phyloP scores from a whole-genome alignment of 1,284 basidiomycete species.

The Cryptococcus floricola region DNA sequence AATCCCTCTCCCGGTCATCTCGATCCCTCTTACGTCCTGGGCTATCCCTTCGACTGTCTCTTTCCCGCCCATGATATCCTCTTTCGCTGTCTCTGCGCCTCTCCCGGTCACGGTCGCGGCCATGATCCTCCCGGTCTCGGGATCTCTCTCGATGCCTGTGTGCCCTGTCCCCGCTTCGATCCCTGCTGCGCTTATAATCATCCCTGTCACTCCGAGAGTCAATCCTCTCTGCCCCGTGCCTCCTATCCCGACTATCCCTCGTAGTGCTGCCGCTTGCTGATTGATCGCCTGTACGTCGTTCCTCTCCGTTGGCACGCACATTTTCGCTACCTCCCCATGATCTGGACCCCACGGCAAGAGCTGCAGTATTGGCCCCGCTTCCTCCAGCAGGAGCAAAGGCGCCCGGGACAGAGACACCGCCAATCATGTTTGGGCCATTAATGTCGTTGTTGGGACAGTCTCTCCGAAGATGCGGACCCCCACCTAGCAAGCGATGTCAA shows the following conservation, averaged over 20 bases:
- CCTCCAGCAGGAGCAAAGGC: conserved; percentile 18
- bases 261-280: conserved; percentile 2
- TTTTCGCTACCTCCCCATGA: conserved; percentile 6
- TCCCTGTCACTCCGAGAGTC: neutral
- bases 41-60: conserved; percentile 12
- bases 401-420: conserved; percentile 15
- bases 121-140: conserved; percentile 10
- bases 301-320: conserved; percentile 5
- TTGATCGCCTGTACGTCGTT: conserved; percentile 8
- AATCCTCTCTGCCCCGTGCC: conserved; percentile 1
- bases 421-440: conserved; percentile 30
- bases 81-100: conserved; percentile 14
- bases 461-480: conserved; percentile 83
- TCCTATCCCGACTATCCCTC: conserved; percentile 7
- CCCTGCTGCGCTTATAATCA: neutral
- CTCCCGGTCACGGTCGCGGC: conserved; percentile 14
- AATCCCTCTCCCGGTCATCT: conserved; percentile 3
- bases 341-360: conserved; percentile 15
- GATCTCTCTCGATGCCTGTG: conserved; percentile 11
- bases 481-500: conserved; percentile 39
- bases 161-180: conserved; percentile 23
- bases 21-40: neutral
- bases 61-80: conserved; percentile 10
- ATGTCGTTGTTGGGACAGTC: conserved; percentile 45
- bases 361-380: conserved; percentile 25